These are phyloP conservation scores for Ceratobasidium sp. DNA, from an alignment of 1,284 basidiomycete genomes.

Conservation along the genomic window DNA sequence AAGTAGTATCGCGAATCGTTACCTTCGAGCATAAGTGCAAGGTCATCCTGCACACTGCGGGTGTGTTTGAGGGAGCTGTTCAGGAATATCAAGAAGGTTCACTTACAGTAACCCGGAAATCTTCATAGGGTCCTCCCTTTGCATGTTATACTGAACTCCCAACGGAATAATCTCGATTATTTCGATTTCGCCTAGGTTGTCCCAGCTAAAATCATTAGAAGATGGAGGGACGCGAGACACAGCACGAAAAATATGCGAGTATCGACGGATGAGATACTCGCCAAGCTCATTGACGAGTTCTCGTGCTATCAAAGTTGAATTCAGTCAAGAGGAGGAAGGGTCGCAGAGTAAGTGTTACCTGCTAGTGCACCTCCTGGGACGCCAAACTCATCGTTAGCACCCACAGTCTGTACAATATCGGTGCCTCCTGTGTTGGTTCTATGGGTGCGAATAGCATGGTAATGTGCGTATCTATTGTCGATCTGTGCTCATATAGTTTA, in stretches of 20 bases:
- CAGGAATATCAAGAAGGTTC: slow-evolving; percentile 1
- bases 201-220: slow-evolving; percentile 60
- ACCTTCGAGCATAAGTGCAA: slow-evolving; percentile 82
- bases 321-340: background rate
- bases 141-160: slow-evolving; percentile 63
- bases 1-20: slow-evolving; percentile 74
- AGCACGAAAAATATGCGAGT: slow-evolving; percentile 65
- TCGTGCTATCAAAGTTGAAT: slow-evolving; percentile 27
- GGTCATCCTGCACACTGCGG: slow-evolving; percentile 71
- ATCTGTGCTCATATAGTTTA: slow-evolving; percentile 18
- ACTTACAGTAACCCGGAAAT: slow-evolving; percentile 68
- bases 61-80: background rate
- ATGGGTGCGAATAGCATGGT: slow-evolving; percentile 43
- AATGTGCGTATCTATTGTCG: slow-evolving; percentile 45
- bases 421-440: slow-evolving; percentile 40
- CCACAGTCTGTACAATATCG: slow-evolving; percentile 41
- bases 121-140: slow-evolving; percentile 67
- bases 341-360: slow-evolving; percentile 25
- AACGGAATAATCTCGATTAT: slow-evolving; percentile 66
- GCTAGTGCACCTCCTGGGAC: slow-evolving; percentile 43
- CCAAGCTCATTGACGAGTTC: slow-evolving; percentile 46
- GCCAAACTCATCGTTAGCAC: slow-evolving; percentile 34
- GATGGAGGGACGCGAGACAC: slow-evolving; percentile 58
- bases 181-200: slow-evolving; percentile 62
- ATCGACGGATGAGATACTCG: slow-evolving; percentile 45